Evolutionary conservation across 805 yeast species (phyloP).

Genomic region (Wickerhamomyces strasburgensis): DNA sequence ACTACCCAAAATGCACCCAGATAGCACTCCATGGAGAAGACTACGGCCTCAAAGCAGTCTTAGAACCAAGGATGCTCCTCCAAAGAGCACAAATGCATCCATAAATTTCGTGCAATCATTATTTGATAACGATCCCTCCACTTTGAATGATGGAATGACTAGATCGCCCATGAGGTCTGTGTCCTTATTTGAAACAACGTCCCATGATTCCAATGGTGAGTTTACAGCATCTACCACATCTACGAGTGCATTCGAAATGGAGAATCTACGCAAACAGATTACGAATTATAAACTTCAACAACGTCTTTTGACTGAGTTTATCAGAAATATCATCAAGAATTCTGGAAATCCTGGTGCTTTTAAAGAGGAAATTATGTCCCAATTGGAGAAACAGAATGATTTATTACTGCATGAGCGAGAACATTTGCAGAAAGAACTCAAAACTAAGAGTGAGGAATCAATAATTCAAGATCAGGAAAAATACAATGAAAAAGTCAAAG

Average conservation of each 20-base stretch:
- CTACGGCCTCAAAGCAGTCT: constrained; percentile 21
- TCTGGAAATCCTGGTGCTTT: constrained; percentile 18
- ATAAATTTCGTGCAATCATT: constrained; percentile 21
- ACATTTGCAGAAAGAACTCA: constrained; percentile 14
- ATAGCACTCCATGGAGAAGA: constrained; percentile 35
- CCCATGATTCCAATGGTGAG: constrained; percentile 7
- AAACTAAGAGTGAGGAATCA: constrained; percentile 4
- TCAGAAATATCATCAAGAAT: constrained; percentile 16
- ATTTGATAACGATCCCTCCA: constrained; percentile 14
- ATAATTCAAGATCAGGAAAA: constrained; percentile 3
- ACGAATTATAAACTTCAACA: constrained; percentile 36
- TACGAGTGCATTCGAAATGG: constrained; percentile 25
- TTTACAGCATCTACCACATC: constrained; percentile 14
- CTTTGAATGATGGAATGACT: not conserved
- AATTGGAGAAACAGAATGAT: constrained; percentile 20
- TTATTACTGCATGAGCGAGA: constrained; percentile 14
- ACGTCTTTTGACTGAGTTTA: constrained; percentile 28
- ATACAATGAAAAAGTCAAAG: constrained; percentile 18
- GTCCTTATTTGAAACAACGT: constrained; percentile 18
- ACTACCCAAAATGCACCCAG: constrained; percentile 30
- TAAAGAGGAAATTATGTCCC: constrained; percentile 19
- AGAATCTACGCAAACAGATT: constrained; percentile 35
- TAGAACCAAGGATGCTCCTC: constrained; percentile 8
- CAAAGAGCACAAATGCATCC: constrained; percentile 7
- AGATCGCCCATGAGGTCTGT: constrained; percentile 15